phyloP scores from a whole-genome alignment of 768 basidiomycete species.

The Clavulina sp. region DNA sequence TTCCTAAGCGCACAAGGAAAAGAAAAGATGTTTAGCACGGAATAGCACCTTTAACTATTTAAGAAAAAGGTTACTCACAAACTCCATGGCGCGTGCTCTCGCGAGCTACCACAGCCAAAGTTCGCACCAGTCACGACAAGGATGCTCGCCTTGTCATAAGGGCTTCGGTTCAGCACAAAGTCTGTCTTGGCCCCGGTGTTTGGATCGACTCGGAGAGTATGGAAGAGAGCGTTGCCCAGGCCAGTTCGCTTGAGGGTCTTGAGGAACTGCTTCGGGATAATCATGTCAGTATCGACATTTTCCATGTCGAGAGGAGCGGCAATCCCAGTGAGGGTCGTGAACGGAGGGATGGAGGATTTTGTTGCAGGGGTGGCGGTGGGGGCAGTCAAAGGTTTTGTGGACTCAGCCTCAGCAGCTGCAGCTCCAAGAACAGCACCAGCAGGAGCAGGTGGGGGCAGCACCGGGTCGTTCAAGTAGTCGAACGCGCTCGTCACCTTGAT shows the following conservation, averaged over 20 bases:
- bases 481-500: constrained; percentile 53
- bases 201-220: constrained; percentile 58
- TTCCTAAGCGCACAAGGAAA: constrained; percentile 27
- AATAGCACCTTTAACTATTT: constrained; percentile 1
- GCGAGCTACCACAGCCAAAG: constrained; percentile 81
- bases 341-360: constrained; percentile 28
- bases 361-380: background rate
- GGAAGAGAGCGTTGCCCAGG: constrained; percentile 68
- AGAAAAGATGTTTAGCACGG: constrained; percentile 4
- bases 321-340: constrained; percentile 53
- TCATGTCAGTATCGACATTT: constrained; percentile 86
- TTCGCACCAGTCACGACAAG: constrained; percentile 73
- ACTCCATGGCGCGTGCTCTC: constrained; percentile 84
- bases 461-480: constrained; percentile 62
- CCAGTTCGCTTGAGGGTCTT: constrained; percentile 86
- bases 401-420: constrained; percentile 16
- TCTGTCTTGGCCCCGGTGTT: constrained; percentile 66
- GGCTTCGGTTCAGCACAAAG: constrained; percentile 68
- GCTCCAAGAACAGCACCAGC: constrained; percentile 12
- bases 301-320: constrained; percentile 65
- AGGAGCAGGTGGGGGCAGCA: constrained; percentile 37
- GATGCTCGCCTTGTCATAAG: constrained; percentile 58
- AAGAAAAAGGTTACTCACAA: constrained; percentile 31
- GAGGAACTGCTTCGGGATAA: constrained; percentile 87
- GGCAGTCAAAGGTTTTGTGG: constrained; percentile 28